Percentiles rank a stretch among this genome's conserved stretches.
These are phyloP conservation scores for Ceratopteris richardii DNA, from an alignment of 75 land plant species.

Conservation along the genomic window DNA sequence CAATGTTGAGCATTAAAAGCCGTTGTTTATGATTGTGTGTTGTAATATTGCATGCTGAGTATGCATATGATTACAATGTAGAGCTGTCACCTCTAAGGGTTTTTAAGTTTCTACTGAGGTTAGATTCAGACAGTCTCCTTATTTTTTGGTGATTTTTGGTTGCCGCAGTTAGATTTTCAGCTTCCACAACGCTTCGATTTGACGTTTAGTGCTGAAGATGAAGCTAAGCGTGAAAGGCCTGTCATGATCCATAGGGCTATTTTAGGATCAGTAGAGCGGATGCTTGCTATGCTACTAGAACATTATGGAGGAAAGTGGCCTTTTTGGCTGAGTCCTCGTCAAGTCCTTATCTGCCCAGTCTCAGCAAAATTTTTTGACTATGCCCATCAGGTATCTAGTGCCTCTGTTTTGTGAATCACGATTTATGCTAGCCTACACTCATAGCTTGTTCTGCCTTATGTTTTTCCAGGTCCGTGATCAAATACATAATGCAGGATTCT, in stretches of 20 bases:
- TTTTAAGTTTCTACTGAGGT: too few species aligned
- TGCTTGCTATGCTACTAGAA: slow-evolving; percentile 95
- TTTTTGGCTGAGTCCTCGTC: slow-evolving; percentile 99
- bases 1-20: too few species aligned
- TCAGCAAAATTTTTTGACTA: slow-evolving; percentile 74
- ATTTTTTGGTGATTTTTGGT: too few species aligned
- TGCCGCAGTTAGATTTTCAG: slow-evolving; percentile 87
- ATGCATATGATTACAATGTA: too few species aligned
- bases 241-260: slow-evolving; percentile 98
- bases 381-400: slow-evolving; percentile 60
- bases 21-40: too few species aligned
- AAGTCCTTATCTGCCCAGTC: slow-evolving; percentile 93
- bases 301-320: slow-evolving; percentile 99
- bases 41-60: too few species aligned
- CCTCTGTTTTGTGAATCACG: not conserved
- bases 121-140: too few species aligned
- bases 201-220: slow-evolving; percentile 85
- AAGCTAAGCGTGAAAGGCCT: slow-evolving; percentile 77
- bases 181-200: slow-evolving; percentile 81
- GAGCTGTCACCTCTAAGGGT: too few species aligned
- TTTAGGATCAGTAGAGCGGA: slow-evolving; percentile 95
- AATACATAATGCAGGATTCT: slow-evolving; percentile 70
- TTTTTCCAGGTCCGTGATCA: slow-evolving; percentile 55
- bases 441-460: too few species aligned
- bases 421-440: too few species aligned